Conservation (phyloP, 345 rosid genomes). For the Carallia brachiata region DNA sequence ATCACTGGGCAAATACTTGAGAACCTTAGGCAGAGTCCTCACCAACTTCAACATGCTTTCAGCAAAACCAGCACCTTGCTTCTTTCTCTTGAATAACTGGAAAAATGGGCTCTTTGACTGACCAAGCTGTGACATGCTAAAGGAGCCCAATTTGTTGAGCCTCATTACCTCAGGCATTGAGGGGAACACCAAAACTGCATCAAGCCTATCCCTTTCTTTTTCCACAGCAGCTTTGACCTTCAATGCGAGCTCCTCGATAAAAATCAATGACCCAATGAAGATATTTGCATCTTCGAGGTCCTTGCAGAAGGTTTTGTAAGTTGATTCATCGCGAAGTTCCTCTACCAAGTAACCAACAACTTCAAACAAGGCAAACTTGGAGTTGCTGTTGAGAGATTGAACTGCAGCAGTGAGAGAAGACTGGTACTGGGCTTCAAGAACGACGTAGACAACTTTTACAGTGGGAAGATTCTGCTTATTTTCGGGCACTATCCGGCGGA, state of each 20-base stretch:
- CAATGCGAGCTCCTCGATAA: constrained; percentile 89
- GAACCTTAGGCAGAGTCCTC: constrained; percentile 90
- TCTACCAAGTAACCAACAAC: constrained; percentile 97
- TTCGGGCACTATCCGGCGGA: constrained; percentile 81
- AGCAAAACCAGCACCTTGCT: constrained; percentile 91
- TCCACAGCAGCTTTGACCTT: constrained; percentile 89
- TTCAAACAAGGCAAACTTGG: constrained; percentile 61
- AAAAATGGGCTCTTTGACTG: constrained; percentile 96
- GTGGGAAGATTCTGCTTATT: constrained; percentile 62
- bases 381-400: constrained; percentile 57
- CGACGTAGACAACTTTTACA: constrained; percentile 86
- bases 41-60: constrained; percentile 96
- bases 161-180: constrained; percentile 99
- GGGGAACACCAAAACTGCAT: constrained; percentile 96
- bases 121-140: constrained; percentile 95
- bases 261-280: constrained; percentile 92
- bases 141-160: constrained; percentile 91
- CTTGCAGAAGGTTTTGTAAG: constrained; percentile 70
- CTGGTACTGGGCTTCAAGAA: constrained; percentile 98
- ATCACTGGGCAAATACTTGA: constrained; percentile 94
- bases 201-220: constrained; percentile 90
- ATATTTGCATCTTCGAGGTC: constrained; percentile 89
- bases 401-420: constrained; percentile 85
- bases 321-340: constrained; percentile 76
- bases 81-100: constrained; percentile 90